Conservation (phyloP, 495 filamentous ascomycete species). For the Cairneyella variabilis region DNA sequence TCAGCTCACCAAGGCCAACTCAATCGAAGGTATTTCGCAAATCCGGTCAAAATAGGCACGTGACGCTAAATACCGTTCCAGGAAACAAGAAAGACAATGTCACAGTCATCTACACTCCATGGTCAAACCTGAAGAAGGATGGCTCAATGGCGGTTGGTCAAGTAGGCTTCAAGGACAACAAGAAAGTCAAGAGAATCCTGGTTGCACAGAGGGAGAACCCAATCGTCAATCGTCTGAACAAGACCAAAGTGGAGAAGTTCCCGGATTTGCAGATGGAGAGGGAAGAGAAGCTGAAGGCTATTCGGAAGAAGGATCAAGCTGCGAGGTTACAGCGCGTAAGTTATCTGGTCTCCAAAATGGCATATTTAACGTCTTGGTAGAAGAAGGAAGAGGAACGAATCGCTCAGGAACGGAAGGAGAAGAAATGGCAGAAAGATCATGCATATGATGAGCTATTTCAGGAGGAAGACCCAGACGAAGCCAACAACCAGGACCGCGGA, state of each 20-base stretch:
- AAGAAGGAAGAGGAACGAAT: constrained; percentile 77
- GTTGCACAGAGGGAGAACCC: constrained; percentile 74
- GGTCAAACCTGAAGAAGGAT: constrained; percentile 94
- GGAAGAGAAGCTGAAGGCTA: constrained; percentile 64
- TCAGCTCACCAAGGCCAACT: constrained; percentile 97
- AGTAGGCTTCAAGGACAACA: constrained; percentile 84
- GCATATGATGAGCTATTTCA: constrained; percentile 85
- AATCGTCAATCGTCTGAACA: constrained; percentile 94
- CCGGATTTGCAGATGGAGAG: constrained; percentile 78
- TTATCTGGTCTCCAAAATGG: background rate
- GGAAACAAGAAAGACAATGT: constrained; percentile 99
- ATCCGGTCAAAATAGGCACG: background rate
- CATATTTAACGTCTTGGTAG: constrained; percentile 31
- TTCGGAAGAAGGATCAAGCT: constrained; percentile 66
- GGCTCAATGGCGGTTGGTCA: constrained; percentile 95
- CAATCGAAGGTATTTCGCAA: constrained; percentile 71
- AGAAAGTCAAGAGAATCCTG: constrained; percentile 67
- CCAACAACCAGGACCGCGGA: constrained; percentile 64
- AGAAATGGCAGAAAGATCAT: constrained; percentile 91
- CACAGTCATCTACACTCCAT: constrained; percentile 94
- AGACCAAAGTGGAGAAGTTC: constrained; percentile 84
- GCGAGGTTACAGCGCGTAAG: constrained; percentile 60
- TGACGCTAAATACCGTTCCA: constrained; percentile 29
- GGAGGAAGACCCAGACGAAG: constrained; percentile 59
- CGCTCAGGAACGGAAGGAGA: constrained; percentile 73